Evolutionary conservation across 345 rosid species (phyloP), one percentile per base, ranked within the genome.

Genomic region (Euclidium syriacum): DNA sequence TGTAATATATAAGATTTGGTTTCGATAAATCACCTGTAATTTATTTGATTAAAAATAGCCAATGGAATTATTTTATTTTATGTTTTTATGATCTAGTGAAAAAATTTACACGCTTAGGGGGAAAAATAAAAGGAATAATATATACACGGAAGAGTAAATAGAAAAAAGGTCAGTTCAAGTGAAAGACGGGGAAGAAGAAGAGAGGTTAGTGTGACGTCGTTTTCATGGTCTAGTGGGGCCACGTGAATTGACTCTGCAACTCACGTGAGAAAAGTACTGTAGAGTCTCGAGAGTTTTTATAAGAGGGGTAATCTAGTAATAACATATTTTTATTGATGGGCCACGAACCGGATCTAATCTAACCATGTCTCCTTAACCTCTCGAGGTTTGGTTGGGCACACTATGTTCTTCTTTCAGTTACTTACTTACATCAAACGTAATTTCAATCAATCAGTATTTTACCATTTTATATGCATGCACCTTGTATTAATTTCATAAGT

Each of bases 251-350:
- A 63, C 70, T 32, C 59, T 62, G 53, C 16, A 71, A 39, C 59
- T 64, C 75, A 71, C 70, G 75, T 64, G 75, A 63, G 38, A 27
- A 39, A 39, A 32, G 6, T 35, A 64, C 47, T 70, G 74, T 70
- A 15, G 57, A 19, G 52, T 61, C 67, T 68, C 54, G 18, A 44
- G 62, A 18, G 23, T 15, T 23, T 11, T 18, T 2, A 23, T 4
- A 18, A 38, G 7, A 43, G 5, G 60, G 73, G 15, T 2, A 29
- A 7, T 12, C 29, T 17, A 1, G 72, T 58, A 58, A 67, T 36
- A 27, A 16, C 4, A 7, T 10, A 11, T 18, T 0, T 12, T 44
- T 18, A 18, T 16, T 47, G 44, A 43, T 32, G 43, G 8, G 48
- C 39, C 49, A 47, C 24, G 35, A n/a, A 26, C 71, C 48, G 60